phyloP scores from a whole-genome alignment of 2,329 filamentous ascomycete genomes.

The Neocucurbitaria cava region DNA sequence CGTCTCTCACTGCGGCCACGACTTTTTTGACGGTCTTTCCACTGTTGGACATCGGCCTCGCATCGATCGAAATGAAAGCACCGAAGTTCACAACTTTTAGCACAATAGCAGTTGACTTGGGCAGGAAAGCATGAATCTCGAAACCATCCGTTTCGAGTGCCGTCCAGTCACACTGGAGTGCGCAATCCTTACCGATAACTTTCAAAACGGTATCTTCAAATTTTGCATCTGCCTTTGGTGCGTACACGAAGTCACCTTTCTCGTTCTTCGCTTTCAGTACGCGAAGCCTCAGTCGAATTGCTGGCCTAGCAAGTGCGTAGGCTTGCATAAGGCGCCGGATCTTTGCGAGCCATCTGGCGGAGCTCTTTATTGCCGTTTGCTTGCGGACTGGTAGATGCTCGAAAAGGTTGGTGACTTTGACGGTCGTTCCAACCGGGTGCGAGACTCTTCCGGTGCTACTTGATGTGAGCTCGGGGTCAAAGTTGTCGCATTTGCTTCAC shows the following conservation, averaged over 20 bases:
- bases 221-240: conserved; percentile 59
- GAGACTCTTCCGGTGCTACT: conserved; percentile 50
- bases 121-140: conserved; percentile 65
- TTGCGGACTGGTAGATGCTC: conserved; percentile 68
- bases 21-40: conserved; percentile 68
- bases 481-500: background rate
- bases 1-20: conserved; percentile 59
- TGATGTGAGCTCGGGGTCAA: conserved; percentile 6
- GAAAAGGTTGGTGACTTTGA: conserved; percentile 68
- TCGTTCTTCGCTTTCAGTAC: conserved; percentile 61
- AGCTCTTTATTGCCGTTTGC: conserved; percentile 64
- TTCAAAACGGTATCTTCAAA: conserved; percentile 68
- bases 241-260: conserved; percentile 67
- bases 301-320: conserved; percentile 71
- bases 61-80: conserved; percentile 72
- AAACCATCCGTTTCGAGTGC: conserved; percentile 50
- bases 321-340: conserved; percentile 67
- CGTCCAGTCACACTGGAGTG: conserved; percentile 61
- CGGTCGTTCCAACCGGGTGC: conserved; percentile 72
- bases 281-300: conserved; percentile 67
- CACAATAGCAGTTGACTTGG: conserved; percentile 56
- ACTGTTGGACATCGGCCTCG: conserved; percentile 65
- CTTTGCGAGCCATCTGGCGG: conserved; percentile 62
- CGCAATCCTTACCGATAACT: conserved; percentile 65
- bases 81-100: conserved; percentile 51